A percentile compares a stretch with the other conserved stretches of the same genome.
phyloP scores from a whole-genome alignment of 2,329 filamentous ascomycete species.

The Ceratocystis lukuohia region DNA sequence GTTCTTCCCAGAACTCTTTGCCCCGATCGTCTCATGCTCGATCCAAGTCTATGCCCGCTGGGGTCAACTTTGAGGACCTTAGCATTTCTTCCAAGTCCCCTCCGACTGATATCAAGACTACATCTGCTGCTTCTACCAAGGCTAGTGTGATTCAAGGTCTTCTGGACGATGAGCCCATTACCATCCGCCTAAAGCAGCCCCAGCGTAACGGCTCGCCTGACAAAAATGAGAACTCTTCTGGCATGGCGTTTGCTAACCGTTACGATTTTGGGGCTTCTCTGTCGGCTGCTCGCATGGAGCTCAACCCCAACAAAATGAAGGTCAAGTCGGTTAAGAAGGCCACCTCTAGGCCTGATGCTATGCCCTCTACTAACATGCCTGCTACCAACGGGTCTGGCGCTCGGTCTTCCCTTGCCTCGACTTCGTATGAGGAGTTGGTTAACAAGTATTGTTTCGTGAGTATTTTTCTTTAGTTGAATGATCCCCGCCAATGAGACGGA shows the following conservation, averaged over 20 bases:
- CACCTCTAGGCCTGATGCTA: conserved; percentile 51
- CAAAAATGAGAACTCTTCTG: conserved; percentile 13
- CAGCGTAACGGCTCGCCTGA: conserved; percentile 37
- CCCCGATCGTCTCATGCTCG: conserved; percentile 26
- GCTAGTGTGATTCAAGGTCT: conserved; percentile 26
- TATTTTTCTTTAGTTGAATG: conserved; percentile 28
- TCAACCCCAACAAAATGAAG: conserved; percentile 16
- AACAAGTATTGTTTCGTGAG: conserved; percentile 99
- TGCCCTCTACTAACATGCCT: conserved; percentile 13
- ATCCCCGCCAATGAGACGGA: too few relatives aligned
- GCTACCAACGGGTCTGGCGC: conserved; percentile 27
- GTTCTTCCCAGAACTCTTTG: conserved; percentile 1
- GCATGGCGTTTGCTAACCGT: conserved; percentile 64
- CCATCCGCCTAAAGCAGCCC: conserved; percentile 54
- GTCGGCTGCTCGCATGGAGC: conserved; percentile 58
- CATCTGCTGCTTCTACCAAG: conserved; percentile 27
- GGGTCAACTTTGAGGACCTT: conserved; percentile 44
- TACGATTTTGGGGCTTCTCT: conserved; percentile 96
- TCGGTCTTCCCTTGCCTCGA: conserved; percentile 54
- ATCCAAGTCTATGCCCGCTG: conserved; percentile 42
- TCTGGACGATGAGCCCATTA: conserved; percentile 44
- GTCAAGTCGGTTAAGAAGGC: conserved; percentile 56
- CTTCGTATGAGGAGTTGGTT: conserved; percentile 90
- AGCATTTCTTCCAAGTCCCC: not conserved
- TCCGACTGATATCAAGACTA: not conserved